Percentiles rank a stretch among this genome's conserved stretches.
Conservation (phyloP, 2,329 filamentous ascomycete species). For the Fusarium tricinctum region DNA sequence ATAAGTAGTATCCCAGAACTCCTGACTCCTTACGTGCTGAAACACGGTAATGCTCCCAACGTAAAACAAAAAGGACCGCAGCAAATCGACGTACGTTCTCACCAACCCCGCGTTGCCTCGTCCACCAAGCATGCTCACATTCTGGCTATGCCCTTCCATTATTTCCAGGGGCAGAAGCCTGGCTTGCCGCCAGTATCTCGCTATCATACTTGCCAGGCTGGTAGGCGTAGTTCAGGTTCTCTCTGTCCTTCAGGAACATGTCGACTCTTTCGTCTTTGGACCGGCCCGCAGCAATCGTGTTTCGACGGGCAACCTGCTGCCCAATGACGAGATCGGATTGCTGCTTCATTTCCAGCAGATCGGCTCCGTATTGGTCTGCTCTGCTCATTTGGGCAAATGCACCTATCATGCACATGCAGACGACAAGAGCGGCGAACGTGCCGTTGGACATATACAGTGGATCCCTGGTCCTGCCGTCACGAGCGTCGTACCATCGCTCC, state of each 20-base stretch:
- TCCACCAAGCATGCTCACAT: constrained; percentile 2
- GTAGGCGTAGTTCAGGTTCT: constrained; percentile 60
- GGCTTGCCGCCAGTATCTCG: constrained; percentile 24
- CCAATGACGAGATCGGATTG: constrained; percentile 76
- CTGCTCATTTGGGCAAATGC: constrained; percentile 79
- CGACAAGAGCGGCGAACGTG: constrained; percentile 78
- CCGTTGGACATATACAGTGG: constrained; percentile 82
- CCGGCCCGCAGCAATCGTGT: constrained; percentile 66
- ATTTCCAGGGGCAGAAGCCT: constrained; percentile 16
- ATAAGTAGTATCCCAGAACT: constrained; percentile 7
- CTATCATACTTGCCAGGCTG: constrained; percentile 52
- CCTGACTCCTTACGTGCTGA: constrained; percentile 38
- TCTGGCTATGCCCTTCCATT: constrained; percentile 5
- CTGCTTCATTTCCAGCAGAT: constrained; percentile 75
- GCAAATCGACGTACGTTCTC: constrained; percentile 24
- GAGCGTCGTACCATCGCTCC: constrained; percentile 80
- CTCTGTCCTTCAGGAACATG: constrained; percentile 80
- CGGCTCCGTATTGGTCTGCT: constrained; percentile 72
- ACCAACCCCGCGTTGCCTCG: constrained; percentile 25
- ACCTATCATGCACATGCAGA: constrained; percentile 77
- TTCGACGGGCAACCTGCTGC: constrained; percentile 68
- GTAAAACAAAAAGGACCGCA: not conserved
- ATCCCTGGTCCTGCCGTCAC: constrained; percentile 61
- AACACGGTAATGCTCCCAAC: constrained; percentile 15
- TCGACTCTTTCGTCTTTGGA: constrained; percentile 77